A percentile compares a stretch with the other conserved stretches of the same genome.
These are phyloP conservation scores for Epichloe glyceriae DNA, from an alignment of 2,329 filamentous ascomycete species.

Conservation along the genomic window DNA sequence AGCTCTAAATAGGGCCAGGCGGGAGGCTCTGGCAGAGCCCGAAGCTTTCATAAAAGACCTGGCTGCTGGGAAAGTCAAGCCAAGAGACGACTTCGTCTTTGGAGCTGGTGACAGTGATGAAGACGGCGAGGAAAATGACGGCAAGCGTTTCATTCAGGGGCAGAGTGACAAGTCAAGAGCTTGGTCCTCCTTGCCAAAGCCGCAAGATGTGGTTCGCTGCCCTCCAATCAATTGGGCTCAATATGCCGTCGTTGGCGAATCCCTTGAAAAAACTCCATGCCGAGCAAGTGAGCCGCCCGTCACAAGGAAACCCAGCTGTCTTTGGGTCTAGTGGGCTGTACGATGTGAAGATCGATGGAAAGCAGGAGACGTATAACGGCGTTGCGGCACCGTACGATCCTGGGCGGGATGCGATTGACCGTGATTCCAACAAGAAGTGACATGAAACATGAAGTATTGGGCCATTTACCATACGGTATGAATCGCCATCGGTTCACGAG, in stretches of 20 bases:
- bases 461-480: background rate
- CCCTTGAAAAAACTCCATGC: slow-evolving; percentile 71
- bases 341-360: slow-evolving; percentile 34
- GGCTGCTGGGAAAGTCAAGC: slow-evolving; percentile 43
- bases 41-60: slow-evolving; percentile 60
- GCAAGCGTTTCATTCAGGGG: slow-evolving; percentile 12
- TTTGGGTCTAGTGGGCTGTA: slow-evolving; percentile 33
- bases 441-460: background rate
- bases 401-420: slow-evolving; percentile 34
- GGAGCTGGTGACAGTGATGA: slow-evolving; percentile 17
- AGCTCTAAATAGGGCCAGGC: slow-evolving; percentile 54
- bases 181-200: slow-evolving; percentile 57
- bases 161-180: slow-evolving; percentile 15
- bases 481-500: background rate
- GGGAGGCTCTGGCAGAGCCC: slow-evolving; percentile 57
- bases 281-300: slow-evolving; percentile 59
- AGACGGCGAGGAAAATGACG: slow-evolving; percentile 17
- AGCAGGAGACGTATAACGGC: slow-evolving; percentile 33
- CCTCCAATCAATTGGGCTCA: slow-evolving; percentile 91
- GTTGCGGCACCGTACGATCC: slow-evolving; percentile 46
- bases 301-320: slow-evolving; percentile 37
- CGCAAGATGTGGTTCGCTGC: slow-evolving; percentile 73
- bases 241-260: slow-evolving; percentile 71
- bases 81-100: slow-evolving; percentile 5
- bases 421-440: slow-evolving; percentile 22